Conservation (phyloP, 768 basidiomycete genomes). For the Gloeostereum incarnatum region DNA sequence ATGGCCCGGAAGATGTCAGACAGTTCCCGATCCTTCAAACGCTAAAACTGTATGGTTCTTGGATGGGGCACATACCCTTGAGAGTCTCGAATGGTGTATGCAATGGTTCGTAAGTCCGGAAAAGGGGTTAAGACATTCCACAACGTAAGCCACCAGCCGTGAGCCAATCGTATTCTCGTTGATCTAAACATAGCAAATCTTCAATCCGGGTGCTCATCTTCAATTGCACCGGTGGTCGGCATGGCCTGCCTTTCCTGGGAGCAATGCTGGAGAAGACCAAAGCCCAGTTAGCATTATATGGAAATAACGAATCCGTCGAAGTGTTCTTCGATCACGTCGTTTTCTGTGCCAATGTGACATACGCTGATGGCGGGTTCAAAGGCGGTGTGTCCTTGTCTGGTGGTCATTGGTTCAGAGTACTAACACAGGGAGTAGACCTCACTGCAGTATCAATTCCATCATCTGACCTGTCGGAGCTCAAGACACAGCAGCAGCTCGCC, state of each 20-base stretch:
- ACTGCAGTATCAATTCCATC: slow-evolving; percentile 58
- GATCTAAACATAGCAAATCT: no score
- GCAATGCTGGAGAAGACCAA: slow-evolving; percentile 45
- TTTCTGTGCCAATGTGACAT: slow-evolving; percentile 96
- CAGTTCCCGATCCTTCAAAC: slow-evolving; percentile 51
- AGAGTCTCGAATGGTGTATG: slow-evolving; percentile 81
- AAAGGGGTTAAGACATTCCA: no score
- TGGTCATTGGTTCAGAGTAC: slow-evolving; percentile 1
- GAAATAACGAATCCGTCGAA: slow-evolving; percentile 24
- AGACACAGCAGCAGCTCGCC: slow-evolving; percentile 69
- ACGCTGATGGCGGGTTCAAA: slow-evolving; percentile 81
- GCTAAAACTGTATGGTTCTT: slow-evolving; percentile 70
- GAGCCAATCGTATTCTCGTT: no score
- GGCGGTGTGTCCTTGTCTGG: slow-evolving; percentile 47
- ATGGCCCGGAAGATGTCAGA: slow-evolving; percentile 97
- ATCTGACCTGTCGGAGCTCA: slow-evolving; percentile 54
- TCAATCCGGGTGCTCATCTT: slow-evolving; percentile 80
- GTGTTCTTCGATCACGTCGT: slow-evolving; percentile 77
- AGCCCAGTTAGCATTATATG: slow-evolving; percentile 32
- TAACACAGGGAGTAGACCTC: slow-evolving; percentile 54
- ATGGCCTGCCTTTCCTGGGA: slow-evolving; percentile 62
- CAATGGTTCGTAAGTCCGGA: slow-evolving; percentile 77
- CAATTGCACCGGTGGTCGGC: slow-evolving; percentile 90
- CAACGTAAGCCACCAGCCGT: no score
- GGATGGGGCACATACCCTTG: slow-evolving; percentile 92